phyloP scores from a whole-genome alignment of 2,329 filamentous ascomycete genomes.

The Venturia effusa region DNA sequence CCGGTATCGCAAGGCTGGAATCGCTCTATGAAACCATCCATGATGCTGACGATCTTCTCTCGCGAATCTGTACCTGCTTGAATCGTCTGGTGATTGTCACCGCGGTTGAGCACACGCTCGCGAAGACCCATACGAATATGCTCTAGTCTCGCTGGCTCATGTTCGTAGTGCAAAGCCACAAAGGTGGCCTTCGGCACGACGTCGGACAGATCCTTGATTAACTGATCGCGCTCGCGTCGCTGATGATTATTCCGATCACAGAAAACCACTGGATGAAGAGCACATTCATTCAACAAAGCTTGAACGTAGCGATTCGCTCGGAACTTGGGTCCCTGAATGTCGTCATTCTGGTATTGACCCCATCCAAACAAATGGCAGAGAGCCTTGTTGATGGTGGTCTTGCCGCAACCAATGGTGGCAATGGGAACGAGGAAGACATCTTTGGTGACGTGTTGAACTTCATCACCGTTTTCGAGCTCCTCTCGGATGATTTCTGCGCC shows the following conservation, averaged over 20 bases:
- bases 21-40: conserved; percentile 84
- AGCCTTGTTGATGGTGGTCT: conserved; percentile 82
- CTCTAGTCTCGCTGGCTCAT: conserved; percentile 52
- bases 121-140: conserved; percentile 65
- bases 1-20: conserved; percentile 68
- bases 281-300: conserved; percentile 54
- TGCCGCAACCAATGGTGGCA: conserved; percentile 90
- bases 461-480: conserved; percentile 48
- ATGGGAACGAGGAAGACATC: conserved; percentile 81
- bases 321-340: conserved; percentile 66
- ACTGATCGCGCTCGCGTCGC: conserved; percentile 74
- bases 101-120: conserved; percentile 68
- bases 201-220: conserved; percentile 65
- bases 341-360: conserved; percentile 95
- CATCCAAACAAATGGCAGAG: conserved; percentile 75
- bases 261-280: conserved; percentile 60
- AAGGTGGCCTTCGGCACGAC: conserved; percentile 54
- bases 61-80: conserved; percentile 65
- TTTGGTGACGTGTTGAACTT: conserved; percentile 41
- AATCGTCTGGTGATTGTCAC: conserved; percentile 97
- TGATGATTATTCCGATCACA: conserved; percentile 94
- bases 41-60: conserved; percentile 73
- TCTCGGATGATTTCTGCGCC: conserved; percentile 79
- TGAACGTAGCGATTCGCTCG: conserved; percentile 71
- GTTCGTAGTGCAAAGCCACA: conserved; percentile 81